These are phyloP conservation scores for Scalesia atractyloides DNA, from an alignment of 129 eudicot genomes.

Conservation along the genomic window DNA sequence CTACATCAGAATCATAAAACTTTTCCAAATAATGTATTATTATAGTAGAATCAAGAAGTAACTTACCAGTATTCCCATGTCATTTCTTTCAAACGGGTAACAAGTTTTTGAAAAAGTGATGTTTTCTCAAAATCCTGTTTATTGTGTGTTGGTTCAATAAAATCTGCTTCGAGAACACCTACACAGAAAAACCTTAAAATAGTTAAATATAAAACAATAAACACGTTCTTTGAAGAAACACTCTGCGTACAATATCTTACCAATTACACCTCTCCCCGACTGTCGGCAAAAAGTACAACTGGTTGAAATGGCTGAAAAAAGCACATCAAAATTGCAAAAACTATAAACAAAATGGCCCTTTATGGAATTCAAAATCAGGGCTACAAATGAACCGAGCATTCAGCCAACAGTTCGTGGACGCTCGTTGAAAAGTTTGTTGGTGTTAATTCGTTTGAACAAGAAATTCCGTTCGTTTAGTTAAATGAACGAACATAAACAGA, in stretches of 20 bases:
- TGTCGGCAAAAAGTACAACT: conserved; percentile 51
- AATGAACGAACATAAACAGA: too few species aligned
- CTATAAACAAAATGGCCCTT: background rate
- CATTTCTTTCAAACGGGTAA: conserved; percentile 79
- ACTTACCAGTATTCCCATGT: conserved; percentile 85
- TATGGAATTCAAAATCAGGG: background rate
- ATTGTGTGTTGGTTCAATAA: conserved; percentile 84
- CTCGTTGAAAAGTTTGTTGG: too few species aligned
- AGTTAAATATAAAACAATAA: background rate
- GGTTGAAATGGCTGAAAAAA: conserved; percentile 64
- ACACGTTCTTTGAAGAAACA: background rate
- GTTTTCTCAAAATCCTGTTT: conserved; percentile 97
- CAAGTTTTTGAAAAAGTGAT: conserved; percentile 77
- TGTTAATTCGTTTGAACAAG: too few species aligned
- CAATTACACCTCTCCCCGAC: conserved; percentile 92
- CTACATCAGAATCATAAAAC: conserved; percentile 17
- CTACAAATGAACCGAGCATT: too few species aligned
- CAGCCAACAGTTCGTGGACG: too few species aligned
- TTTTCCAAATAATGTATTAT: conserved; percentile 3
- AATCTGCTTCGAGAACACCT: conserved; percentile 90
- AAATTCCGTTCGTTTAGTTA: too few species aligned
- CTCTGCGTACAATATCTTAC: conserved; percentile 39
- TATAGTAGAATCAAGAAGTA: background rate
- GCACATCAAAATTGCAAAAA: background rate
- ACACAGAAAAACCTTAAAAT: conserved; percentile 2